phyloP scores from a whole-genome alignment of 75 land plant species.

The Isoetes taiwanensis region DNA sequence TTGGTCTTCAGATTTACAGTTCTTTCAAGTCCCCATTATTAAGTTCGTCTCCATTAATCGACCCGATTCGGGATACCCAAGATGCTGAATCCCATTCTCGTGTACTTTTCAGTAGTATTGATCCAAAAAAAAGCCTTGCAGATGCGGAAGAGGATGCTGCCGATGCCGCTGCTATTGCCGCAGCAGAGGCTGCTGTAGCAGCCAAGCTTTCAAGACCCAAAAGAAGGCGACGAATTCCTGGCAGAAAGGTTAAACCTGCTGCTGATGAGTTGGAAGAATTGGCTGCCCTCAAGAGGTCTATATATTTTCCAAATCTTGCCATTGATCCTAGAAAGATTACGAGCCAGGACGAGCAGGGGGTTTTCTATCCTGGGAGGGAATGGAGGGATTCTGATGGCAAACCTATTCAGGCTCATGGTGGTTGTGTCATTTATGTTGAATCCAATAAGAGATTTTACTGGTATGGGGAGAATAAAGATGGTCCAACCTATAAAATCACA shows the following conservation, averaged over 20 bases:
- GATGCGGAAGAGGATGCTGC: conserved; percentile 36
- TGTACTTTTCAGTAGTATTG: conserved; percentile 11
- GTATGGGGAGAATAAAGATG: conserved; percentile 99
- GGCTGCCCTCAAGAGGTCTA: conserved; percentile 33
- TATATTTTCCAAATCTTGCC: conserved; percentile 65
- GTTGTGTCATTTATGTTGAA: conserved; percentile 70
- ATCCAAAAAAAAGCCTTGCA: conserved; percentile 31
- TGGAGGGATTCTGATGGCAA: conserved; percentile 87
- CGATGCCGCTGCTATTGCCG: neutral
- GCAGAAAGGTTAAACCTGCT: conserved; percentile 30
- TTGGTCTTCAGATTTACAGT: conserved; percentile 45
- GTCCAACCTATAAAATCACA: conserved; percentile 61
- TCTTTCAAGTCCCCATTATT: conserved; percentile 17
- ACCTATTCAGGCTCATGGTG: conserved; percentile 97
- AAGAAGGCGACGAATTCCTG: conserved; percentile 21
- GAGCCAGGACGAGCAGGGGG: conserved; percentile 33
- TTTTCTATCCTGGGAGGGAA: conserved; percentile 58
- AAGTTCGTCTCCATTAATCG: too few relatives aligned
- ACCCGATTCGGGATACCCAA: conserved; percentile 9
- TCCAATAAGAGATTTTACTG: conserved; percentile 66
- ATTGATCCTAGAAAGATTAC: conserved; percentile 38
- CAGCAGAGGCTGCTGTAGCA: neutral
- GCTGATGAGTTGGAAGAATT: conserved; percentile 62
- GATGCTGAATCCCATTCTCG: conserved; percentile 9
- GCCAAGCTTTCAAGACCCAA: neutral